Base-by-base conservation (phyloP, 1,284 basidiomycete genomes). In the Puccinia polysora region DNA sequence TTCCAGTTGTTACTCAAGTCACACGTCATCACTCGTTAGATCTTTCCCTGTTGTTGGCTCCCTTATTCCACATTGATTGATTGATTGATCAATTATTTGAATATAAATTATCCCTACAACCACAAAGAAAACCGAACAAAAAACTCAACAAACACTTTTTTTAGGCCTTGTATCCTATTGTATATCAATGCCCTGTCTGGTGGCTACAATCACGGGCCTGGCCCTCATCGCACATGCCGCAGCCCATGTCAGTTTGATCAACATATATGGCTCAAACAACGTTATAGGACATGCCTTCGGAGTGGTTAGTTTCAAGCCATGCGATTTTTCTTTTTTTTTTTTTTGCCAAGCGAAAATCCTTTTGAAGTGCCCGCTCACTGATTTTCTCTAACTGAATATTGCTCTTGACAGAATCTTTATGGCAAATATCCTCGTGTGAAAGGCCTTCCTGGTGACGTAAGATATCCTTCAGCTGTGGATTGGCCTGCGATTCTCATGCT, bases 381-480 rank as follows among this genome's bases (percentile, higher is more conserved):
- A 32, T 32, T 36, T 30, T 56, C 5, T 30, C 32, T 2, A 36
- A n/a, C 38, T 12, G 1, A 34, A 36, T 32, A 18, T n/a, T 49
- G 28, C 18, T 8, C n/a, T 14, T 14, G 2, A 2, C n/a, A 70
- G 67, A 43, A 70, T 32, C 10, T 60, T 20, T 38, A 70, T 25
- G 67, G 67, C 25, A 70, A 62, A 62, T 70, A 50, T 62, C 67
- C 67, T 49, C 55, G 67, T 20, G 4, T 10, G 5, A 32, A 8
- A 38, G 58, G 56, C 23, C 12, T 43, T 12, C n/a, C 43, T 32
- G 67, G 58, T 49, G 67, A 68, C 36, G 65, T 68, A 47, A 45
- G 65, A 2, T 34, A 36, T 34, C 23, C 0, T n/a, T 18, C 47
- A 34, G 0, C 36, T 53, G 3, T 30, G 65, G n/a, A 8, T 50